Evolutionary conservation across 2,329 filamentous ascomycete species (phyloP), one percentile per base, ranked within the genome.

Genomic region (Fusarium odoratissimum): DNA sequence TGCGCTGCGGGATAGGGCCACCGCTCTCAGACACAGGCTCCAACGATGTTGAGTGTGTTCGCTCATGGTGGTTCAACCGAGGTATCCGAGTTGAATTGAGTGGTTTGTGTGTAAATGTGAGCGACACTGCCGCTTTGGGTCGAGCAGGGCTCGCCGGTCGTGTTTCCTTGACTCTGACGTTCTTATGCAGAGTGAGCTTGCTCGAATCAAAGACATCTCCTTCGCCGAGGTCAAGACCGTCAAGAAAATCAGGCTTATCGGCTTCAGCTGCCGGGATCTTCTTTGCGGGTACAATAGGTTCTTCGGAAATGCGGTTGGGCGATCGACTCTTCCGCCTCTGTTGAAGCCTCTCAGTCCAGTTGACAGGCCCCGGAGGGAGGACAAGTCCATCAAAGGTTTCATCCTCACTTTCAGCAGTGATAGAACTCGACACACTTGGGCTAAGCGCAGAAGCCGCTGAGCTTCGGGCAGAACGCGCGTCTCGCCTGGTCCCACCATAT

Each of bases 21-120:
- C 95, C 95, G 73, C 91, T 95, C 83, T 98, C 95, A 42, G 94
- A 97, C 10, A 98, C 95, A 28, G 95, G 95, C 79, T 97, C 95
- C n/a, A 98, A 87, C 23, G 92, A 91, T 16, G 82, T 83, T 13
- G 93, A 93, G 74, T 90, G 89, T 9, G 91, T 89, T 59, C 92
- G 88, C 78, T 94, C 92, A 80, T 93, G 91, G 67, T 86, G 91
- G 67, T 86, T 87, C 40, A 95, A 92, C 57, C 95, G 90, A 41
- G 95, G 95, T 67, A 97, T 92, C 63, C 95, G 91, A 38, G 95
- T 96, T 35, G 79, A 83, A 51, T 42, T 75, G 40, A 74, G 48
- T n/a, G 89, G 84, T 78, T 95, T 95, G 82, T 93, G 96, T 52
- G 94, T 97, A 79, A 98, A 98, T 11, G 95, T 98, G 69, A 98